Evolutionary conservation across 2,329 filamentous ascomycete genomes (phyloP).

Genomic region (Stemphylium beticola): DNA sequence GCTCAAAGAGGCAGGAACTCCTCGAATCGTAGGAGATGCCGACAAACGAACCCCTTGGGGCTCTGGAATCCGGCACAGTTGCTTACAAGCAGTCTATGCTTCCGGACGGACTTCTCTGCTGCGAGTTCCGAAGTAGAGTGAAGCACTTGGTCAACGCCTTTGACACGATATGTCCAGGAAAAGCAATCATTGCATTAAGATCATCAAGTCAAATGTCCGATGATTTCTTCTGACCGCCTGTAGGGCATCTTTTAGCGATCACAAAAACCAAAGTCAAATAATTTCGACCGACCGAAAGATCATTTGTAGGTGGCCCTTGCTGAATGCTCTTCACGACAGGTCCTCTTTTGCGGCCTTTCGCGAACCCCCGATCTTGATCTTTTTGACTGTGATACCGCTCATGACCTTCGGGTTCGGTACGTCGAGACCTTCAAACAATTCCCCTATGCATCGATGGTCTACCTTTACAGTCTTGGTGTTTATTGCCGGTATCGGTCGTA

Average conservation of each 20-base stretch:
- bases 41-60: background rate
- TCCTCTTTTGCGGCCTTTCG: background rate
- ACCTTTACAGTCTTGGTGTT: background rate
- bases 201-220: background rate
- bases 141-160: background rate
- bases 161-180: background rate
- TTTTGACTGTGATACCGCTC: background rate
- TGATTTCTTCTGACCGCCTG: background rate
- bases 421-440: background rate
- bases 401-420: background rate
- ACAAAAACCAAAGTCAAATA: background rate
- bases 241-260: background rate
- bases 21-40: background rate
- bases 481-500: slow-evolving; percentile 1
- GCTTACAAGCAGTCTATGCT: background rate
- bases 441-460: background rate
- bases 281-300: background rate
- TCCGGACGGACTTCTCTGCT: background rate
- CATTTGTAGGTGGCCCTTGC: background rate
- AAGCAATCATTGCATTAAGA: background rate
- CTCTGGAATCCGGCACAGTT: background rate
- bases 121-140: background rate
- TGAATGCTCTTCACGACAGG: background rate
- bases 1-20: background rate
- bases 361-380: background rate